These are phyloP conservation scores for Tillandsia fasciculata DNA, from an alignment of 176 grass and related monocot species.

Conservation along the genomic window DNA sequence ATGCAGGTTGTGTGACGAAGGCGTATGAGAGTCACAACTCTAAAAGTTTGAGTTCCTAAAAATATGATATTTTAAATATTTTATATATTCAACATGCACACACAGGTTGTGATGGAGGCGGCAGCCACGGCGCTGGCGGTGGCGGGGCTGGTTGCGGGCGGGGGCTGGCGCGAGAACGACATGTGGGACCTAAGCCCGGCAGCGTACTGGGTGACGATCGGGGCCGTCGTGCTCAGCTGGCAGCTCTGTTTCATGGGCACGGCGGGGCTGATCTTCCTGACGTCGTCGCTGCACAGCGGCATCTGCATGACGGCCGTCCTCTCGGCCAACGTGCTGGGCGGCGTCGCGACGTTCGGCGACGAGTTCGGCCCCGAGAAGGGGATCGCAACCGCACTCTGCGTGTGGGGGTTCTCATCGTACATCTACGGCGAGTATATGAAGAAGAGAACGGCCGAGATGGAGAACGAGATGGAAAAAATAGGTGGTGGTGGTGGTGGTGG, in stretches of 20 bases:
- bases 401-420: slow-evolving; percentile 91
- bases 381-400: slow-evolving; percentile 56
- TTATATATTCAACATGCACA: too few relatives aligned
- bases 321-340: slow-evolving; percentile 67
- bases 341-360: slow-evolving; percentile 57
- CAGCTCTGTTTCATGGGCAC: slow-evolving; percentile 96
- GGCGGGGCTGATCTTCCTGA: slow-evolving; percentile 78
- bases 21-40: too few relatives aligned
- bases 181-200: slow-evolving; percentile 44
- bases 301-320: slow-evolving; percentile 93
- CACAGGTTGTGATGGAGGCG: slow-evolving; percentile 59
- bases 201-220: slow-evolving; percentile 53
- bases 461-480: slow-evolving; percentile 24
- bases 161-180: slow-evolving; percentile 28
- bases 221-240: slow-evolving; percentile 51
- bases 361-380: slow-evolving; percentile 62
- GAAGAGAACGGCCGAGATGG: slow-evolving; percentile 4
- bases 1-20: too few relatives aligned
- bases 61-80: too few relatives aligned
- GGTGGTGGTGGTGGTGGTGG: background rate
- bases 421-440: slow-evolving; percentile 66
- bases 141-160: slow-evolving; percentile 34
- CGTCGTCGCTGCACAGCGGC: slow-evolving; percentile 79
- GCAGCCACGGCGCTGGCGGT: slow-evolving; percentile 63
- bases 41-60: too few relatives aligned